Base-by-base conservation (phyloP, 2,329 filamentous ascomycete genomes). In the Penicillium sp. region DNA sequence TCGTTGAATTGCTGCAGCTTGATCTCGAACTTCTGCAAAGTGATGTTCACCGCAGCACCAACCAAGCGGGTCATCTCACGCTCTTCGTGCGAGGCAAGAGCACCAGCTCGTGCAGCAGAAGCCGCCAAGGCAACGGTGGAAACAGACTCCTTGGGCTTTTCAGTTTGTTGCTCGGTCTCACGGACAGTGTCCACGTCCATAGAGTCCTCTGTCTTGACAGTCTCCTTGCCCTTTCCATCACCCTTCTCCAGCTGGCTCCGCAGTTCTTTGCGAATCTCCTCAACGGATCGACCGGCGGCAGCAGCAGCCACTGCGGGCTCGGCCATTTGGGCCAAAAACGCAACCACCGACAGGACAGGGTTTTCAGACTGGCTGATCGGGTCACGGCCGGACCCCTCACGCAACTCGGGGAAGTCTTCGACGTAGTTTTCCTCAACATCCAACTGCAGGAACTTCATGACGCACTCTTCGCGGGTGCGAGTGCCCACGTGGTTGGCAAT, bases 381-480 rank as follows among this genome's bases (percentile, higher is more conserved):
- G 31, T 95, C 77, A 47, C 88, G 83, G 7, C 90, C 90, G 44
- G 84, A 79, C 36, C 87, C 78, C 41, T 81, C 78, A 21, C 85
- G 84, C 23, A 93, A 73, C 29, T 71, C 67, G 6, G 77, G 74
- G 57, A 91, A 83, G 6, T 87, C 81, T 57, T 97, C 90, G 7
- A 96, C 74, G 60, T 96, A 98, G 64, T 94, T 94, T 71, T 96
- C 91, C 65, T 97, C 93, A 47, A 98, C 98, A 54, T 96, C 91
- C 23, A 98, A 76, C 61, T 96, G 89, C 50, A 98, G 68, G 72
- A 98, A 98, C 63, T 96, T 93, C 56, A 97, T 77, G 11, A 97
- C 91, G 64, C 93, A 98, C 70, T 98, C 91, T 65, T 98, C 94
- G 37, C 88, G 79, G 2, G 89, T 95, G 45, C 91, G 83, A 2